Percentiles rank a stretch among this genome's conserved stretches.
These are phyloP conservation scores for Lobulomyces angularis DNA, from an alignment of 192 early-diverging fungal species.

Conservation along the genomic window DNA sequence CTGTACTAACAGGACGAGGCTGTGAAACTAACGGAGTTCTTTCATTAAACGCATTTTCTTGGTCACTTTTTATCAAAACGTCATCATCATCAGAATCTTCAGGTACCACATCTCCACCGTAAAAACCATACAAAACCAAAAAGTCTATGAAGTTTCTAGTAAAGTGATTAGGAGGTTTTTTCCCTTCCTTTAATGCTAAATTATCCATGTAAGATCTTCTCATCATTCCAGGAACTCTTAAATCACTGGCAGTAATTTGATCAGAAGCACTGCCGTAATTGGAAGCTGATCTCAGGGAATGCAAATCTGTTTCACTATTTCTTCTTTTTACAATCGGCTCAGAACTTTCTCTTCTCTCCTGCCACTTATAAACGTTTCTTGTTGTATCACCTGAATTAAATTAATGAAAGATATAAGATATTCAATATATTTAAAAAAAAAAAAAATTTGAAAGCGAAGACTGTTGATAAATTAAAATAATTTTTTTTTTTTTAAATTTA, in stretches of 20 bases:
- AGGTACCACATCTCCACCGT: slow-evolving; percentile 83
- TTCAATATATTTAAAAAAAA: too few relatives aligned
- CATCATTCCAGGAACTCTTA: slow-evolving; percentile 75
- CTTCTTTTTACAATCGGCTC: too few relatives aligned
- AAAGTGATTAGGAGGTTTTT: slow-evolving; percentile 52
- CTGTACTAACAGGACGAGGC: slow-evolving; percentile 10
- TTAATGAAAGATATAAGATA: too few relatives aligned
- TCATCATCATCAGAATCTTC: slow-evolving; percentile 47
- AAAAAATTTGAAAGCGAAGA: too few relatives aligned
- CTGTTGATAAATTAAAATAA: too few relatives aligned
- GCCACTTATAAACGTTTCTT: not conserved
- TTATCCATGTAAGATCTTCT: too few relatives aligned
- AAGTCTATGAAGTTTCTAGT: slow-evolving; percentile 93
- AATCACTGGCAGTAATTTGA: slow-evolving; percentile 43
- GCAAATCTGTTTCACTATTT: not conserved
- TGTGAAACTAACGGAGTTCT: slow-evolving; percentile 21
- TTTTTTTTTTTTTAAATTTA: too few relatives aligned
- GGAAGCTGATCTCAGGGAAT: not conserved
- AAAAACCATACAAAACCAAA: slow-evolving; percentile 82
- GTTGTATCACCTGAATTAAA: not conserved
- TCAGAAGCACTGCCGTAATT: too few relatives aligned
- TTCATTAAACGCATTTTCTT: slow-evolving; percentile 18
- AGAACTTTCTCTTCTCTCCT: not conserved
- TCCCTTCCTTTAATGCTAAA: too few relatives aligned
- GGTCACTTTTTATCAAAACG: slow-evolving; percentile 46